These are phyloP conservation scores for Claviceps sp. DNA, from an alignment of 2,329 filamentous ascomycete genomes.

Conservation along the genomic window DNA sequence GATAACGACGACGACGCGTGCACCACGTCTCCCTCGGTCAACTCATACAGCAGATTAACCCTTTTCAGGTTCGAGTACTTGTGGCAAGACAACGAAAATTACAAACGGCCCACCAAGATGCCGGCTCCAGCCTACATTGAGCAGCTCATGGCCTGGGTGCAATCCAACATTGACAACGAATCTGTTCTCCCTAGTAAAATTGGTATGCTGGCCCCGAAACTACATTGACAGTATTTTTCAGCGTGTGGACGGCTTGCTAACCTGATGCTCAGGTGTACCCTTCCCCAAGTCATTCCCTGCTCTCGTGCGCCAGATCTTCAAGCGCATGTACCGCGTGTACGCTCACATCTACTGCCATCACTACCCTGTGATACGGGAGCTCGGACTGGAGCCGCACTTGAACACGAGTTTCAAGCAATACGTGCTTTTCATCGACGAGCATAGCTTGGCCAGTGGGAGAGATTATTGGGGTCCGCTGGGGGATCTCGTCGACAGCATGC, in stretches of 20 bases:
- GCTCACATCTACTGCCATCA: slow-evolving; percentile 99
- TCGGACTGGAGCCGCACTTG: slow-evolving; percentile 90
- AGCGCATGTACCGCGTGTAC: slow-evolving; percentile 96
- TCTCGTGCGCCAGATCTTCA: slow-evolving; percentile 91
- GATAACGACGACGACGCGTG: neutral
- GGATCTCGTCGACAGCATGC: slow-evolving; percentile 94
- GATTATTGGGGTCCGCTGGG: slow-evolving; percentile 96
- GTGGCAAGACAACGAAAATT: slow-evolving; percentile 93
- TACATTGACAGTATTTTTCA: neutral
- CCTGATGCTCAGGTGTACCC: slow-evolving; percentile 51
- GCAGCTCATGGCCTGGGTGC: slow-evolving; percentile 94
- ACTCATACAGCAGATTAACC: neutral
- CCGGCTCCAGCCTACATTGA: slow-evolving; percentile 94
- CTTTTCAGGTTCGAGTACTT: slow-evolving; percentile 78
- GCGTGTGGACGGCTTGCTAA: neutral
- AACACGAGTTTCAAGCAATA: slow-evolving; percentile 99
- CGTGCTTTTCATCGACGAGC: slow-evolving; percentile 96
- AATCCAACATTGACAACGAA: slow-evolving; percentile 91
- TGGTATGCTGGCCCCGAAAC: slow-evolving; percentile 32
- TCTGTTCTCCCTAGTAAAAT: slow-evolving; percentile 88
- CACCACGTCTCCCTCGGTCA: neutral
- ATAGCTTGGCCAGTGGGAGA: slow-evolving; percentile 79
- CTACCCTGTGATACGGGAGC: slow-evolving; percentile 89
- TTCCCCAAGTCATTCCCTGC: slow-evolving; percentile 87
- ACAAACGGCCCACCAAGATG: slow-evolving; percentile 96